Evolutionary conservation across 2,329 filamentous ascomycete genomes (phyloP), one percentile per base, ranked within the genome.

Genomic region (Pseudofabraea citricarpa): DNA sequence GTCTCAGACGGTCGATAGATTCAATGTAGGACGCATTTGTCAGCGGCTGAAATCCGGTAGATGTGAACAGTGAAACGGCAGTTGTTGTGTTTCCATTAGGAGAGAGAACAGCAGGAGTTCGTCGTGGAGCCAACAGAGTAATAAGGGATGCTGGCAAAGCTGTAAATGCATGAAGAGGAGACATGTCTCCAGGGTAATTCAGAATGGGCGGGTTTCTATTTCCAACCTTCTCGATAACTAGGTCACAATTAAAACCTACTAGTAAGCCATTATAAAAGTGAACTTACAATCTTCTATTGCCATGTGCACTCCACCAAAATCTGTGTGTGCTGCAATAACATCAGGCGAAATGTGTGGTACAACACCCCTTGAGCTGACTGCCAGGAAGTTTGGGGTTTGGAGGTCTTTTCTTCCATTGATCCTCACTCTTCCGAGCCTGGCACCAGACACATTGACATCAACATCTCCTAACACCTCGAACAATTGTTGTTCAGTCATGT

Each of bases 281-380:
- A 12, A 66, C 86, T 66, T 74, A 96, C 93, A 97, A 65, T 98
- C 93, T 72, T 98, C 93, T 21, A 97, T 69, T 1, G 85, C 87
- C 57, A 93, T 71, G 61, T 95, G 95, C 3, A 87, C 73, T 20
- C 85, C 86, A 21, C 71, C 70, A 46, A 94, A 72, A 5, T 75
- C 62, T 1, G 83, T 81, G 56, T 85, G 72, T 43, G 79, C 82
- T 31, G 67, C 63, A 52, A 93, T 72, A 48, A 85, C 85, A 69
- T 98, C 93, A 29, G 90, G 90, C 3, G 90, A 87, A 51, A 98
- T 68, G 67, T 98, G 93, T 40, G 93, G 90, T 26, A 97, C 71
- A 2, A 79, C 79, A 18, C 93, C 93, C 57, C 93, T 79, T 24
- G 93, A 96, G 3, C 87, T 86, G 52, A 86, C 73, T 40, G 81